Conservation (phyloP, 1,139 yeast genomes). For the Blastobotrys niveus region DNA sequence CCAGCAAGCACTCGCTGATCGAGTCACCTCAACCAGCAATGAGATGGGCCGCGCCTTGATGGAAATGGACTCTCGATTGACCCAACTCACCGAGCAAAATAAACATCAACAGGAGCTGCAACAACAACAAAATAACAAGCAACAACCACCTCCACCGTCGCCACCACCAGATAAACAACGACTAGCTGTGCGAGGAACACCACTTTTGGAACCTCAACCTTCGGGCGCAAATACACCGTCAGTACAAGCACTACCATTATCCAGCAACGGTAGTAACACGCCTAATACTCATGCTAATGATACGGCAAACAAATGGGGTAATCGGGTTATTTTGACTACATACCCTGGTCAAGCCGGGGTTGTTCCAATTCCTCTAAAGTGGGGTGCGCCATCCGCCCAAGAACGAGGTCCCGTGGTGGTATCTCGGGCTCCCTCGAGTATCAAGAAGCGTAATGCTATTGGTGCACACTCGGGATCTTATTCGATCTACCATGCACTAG, state of each 20-base stretch:
- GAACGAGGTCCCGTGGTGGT: constrained; percentile 55
- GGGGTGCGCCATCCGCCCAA: constrained; percentile 46
- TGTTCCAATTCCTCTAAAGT: constrained; percentile 43
- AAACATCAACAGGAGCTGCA: not conserved
- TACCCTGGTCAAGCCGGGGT: constrained; percentile 46
- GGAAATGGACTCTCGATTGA: constrained; percentile 7
- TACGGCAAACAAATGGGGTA: constrained; percentile 19
- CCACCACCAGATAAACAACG: not conserved
- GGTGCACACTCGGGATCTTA: constrained; percentile 62
- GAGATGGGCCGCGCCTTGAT: not conserved
- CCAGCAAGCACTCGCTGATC: constrained; percentile 13
- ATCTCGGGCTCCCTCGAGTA: constrained; percentile 38
- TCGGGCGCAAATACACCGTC: not conserved
- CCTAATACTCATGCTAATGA: not conserved
- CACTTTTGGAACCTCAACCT: too few species aligned
- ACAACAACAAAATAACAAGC: too few species aligned
- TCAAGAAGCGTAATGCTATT: constrained; percentile 45
- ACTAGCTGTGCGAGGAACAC: not conserved
- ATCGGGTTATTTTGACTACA: constrained; percentile 39
- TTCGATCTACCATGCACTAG: constrained; percentile 55
- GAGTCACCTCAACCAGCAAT: not conserved
- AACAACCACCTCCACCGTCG: too few species aligned
- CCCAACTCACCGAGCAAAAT: constrained; percentile 1
- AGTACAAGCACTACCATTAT: not conserved
- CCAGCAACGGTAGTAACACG: not conserved